Conservation (phyloP, 352 stramenopile species). For the Saprolegnia diclina region DNA sequence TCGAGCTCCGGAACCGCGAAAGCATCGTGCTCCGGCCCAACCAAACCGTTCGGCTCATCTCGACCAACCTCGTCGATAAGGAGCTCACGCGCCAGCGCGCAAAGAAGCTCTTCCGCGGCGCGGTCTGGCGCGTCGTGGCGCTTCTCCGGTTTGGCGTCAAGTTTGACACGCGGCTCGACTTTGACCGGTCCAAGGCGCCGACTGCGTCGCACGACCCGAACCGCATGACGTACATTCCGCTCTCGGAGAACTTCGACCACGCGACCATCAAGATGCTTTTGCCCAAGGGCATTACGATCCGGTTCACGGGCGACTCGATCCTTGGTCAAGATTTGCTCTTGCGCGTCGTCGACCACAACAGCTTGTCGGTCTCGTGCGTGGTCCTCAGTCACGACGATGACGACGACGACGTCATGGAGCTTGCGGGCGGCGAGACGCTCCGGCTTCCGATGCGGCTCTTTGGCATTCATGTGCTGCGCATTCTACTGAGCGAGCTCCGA, state of each 20-base stretch:
- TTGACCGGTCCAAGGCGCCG: constrained; percentile 45
- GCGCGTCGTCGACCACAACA: constrained; percentile 78
- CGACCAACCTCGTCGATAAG: constrained; percentile 82
- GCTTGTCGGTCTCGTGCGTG: constrained; percentile 77
- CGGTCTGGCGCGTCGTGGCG: constrained; percentile 83
- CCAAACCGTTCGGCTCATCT: constrained; percentile 78
- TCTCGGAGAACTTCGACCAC: constrained; percentile 87
- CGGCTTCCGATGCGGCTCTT: constrained; percentile 72
- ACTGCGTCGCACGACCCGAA: constrained; percentile 42
- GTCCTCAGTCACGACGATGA: constrained; percentile 53
- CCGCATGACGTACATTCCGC: constrained; percentile 53
- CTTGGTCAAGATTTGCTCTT: constrained; percentile 66
- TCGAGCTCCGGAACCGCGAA: constrained; percentile 71
- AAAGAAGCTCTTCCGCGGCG: constrained; percentile 72
- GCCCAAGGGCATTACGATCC: constrained; percentile 75
- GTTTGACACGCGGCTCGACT: constrained; percentile 78
- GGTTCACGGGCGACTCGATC: constrained; percentile 69
- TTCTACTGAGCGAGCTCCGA: constrained; percentile 65
- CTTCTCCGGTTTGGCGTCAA: constrained; percentile 83
- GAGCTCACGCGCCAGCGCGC: constrained; percentile 76
- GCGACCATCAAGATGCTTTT: constrained; percentile 88
- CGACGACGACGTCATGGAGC: constrained; percentile 56
- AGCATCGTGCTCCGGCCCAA: constrained; percentile 65
- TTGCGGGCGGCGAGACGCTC: constrained; percentile 79
- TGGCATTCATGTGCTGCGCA: constrained; percentile 61